Conservation (phyloP, 2,329 filamentous ascomycete species). For the Xylariomycetidae sp. region DNA sequence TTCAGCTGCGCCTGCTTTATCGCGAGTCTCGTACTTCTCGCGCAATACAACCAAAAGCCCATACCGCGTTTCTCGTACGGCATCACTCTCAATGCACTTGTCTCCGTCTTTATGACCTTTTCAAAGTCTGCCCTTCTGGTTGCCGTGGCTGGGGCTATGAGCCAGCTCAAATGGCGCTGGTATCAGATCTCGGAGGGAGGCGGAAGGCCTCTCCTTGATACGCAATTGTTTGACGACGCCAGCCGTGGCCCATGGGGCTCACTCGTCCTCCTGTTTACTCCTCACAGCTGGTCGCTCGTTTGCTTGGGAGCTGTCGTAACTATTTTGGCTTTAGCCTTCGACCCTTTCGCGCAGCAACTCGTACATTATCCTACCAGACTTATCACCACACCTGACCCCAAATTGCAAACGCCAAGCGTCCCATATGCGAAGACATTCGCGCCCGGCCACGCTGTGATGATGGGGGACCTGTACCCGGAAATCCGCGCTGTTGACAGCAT, state of each 20-base stretch:
- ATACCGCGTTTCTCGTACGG: constrained; percentile 5
- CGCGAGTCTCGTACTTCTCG: constrained; percentile 1
- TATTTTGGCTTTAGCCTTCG: constrained; percentile 6
- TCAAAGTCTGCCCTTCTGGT: constrained; percentile 5
- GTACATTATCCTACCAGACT: constrained; percentile 1
- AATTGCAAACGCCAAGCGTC: neutral
- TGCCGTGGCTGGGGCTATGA: constrained; percentile 2
- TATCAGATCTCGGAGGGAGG: constrained; percentile 2
- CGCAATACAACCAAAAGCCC: constrained; percentile 2
- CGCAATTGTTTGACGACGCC: constrained; percentile 7
- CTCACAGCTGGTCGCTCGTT: neutral
- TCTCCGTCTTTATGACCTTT: constrained; percentile 6
- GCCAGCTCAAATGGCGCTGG: constrained; percentile 12
- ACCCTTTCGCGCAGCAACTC: constrained; percentile 7
- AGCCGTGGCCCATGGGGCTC: constrained; percentile 6
- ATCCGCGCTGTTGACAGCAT: no score
- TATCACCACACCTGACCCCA: neutral
- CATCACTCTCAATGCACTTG: constrained; percentile 9
- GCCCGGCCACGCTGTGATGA: no score
- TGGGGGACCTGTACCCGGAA: no score
- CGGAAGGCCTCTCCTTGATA: constrained; percentile 1
- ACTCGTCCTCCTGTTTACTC: neutral
- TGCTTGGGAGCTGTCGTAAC: constrained; percentile 6
- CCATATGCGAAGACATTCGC: no score
- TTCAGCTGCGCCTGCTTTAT: constrained; percentile 1